Evolutionary conservation across 441 rosid genomes (phyloP).

Genomic region (Aleurites moluccanus): DNA sequence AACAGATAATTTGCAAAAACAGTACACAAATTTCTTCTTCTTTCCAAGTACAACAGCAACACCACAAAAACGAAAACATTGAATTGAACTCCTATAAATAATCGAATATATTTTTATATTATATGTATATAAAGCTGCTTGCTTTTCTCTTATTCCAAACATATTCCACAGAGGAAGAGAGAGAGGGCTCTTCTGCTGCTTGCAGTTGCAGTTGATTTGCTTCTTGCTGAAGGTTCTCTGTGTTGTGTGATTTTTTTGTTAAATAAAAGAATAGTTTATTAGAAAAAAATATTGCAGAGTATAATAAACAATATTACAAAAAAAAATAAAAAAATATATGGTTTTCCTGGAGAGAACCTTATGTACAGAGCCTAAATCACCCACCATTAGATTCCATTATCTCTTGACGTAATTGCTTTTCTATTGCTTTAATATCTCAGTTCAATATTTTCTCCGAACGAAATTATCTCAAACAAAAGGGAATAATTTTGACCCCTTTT

Average conservation of each 20-base stretch:
- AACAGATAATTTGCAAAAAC: not conserved
- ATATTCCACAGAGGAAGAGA: slow-evolving; percentile 8
- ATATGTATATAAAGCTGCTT: not conserved
- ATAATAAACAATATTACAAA: slow-evolving; percentile 12
- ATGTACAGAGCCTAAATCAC: not conserved
- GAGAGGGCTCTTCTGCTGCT: slow-evolving; percentile 34
- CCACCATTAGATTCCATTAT: slow-evolving; percentile 29
- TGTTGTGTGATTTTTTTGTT: slow-evolving; percentile 5
- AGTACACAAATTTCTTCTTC: no score
- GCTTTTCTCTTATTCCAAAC: slow-evolving; percentile 9
- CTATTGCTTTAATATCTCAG: slow-evolving; percentile 23
- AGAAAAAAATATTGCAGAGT: not conserved
- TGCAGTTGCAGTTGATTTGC: slow-evolving; percentile 40
- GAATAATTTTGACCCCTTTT: not conserved
- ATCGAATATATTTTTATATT: not conserved
- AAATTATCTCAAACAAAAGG: not conserved
- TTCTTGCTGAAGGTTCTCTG: slow-evolving; percentile 44
- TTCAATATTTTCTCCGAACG: slow-evolving; percentile 25
- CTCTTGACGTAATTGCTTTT: slow-evolving; percentile 53
- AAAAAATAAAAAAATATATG: slow-evolving; percentile 39
- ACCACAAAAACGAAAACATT: no score
- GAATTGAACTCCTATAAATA: not conserved
- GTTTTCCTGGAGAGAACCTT: slow-evolving; percentile 51
- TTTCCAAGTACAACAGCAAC: not conserved
- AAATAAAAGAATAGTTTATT: not conserved